phyloP scores from a whole-genome alignment of 805 yeast species.

The Metschnikowia koreensis region DNA sequence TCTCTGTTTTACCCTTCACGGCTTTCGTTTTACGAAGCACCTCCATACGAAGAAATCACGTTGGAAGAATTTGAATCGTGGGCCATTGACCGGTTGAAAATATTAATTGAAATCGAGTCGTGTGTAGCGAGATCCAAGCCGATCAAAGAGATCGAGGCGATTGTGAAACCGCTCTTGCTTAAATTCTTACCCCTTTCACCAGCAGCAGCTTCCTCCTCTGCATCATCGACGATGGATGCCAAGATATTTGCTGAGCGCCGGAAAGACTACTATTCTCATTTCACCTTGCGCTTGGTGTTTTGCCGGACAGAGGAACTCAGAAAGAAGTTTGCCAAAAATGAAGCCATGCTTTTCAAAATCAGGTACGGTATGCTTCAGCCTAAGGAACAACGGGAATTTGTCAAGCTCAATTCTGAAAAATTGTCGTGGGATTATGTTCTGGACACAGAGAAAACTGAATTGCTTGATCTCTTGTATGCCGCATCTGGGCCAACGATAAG shows the following conservation, averaged over 20 bases:
- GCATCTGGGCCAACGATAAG: conserved; percentile 50
- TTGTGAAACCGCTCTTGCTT: conserved; percentile 63
- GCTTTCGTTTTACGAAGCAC: conserved; percentile 68
- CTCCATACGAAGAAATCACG: conserved; percentile 85
- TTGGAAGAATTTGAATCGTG: conserved; percentile 90
- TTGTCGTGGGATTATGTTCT: conserved; percentile 71
- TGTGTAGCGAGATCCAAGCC: conserved; percentile 62
- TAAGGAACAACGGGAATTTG: conserved; percentile 68
- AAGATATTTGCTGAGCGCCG: conserved; percentile 57
- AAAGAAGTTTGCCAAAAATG: conserved; percentile 74
- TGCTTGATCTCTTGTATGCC: conserved; percentile 50
- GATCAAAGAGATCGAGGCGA: conserved; percentile 60
- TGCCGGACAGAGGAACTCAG: conserved; percentile 84
- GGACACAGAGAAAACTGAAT: conserved; percentile 55
- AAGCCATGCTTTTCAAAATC: conserved; percentile 67
- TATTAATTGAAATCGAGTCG: conserved; percentile 81
- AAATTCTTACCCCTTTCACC: conserved; percentile 61
- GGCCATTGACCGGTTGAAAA: conserved; percentile 89
- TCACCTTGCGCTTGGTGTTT: conserved; percentile 81
- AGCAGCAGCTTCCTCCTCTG: conserved; percentile 27
- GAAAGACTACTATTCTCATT: conserved; percentile 93
- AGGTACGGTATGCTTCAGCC: conserved; percentile 65
- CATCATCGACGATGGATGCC: conserved; percentile 22
- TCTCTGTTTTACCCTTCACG: conserved; percentile 52
- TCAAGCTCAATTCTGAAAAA: conserved; percentile 50